Conservation (phyloP, 176 grass and related monocot genomes). For the Carex cristatella region DNA sequence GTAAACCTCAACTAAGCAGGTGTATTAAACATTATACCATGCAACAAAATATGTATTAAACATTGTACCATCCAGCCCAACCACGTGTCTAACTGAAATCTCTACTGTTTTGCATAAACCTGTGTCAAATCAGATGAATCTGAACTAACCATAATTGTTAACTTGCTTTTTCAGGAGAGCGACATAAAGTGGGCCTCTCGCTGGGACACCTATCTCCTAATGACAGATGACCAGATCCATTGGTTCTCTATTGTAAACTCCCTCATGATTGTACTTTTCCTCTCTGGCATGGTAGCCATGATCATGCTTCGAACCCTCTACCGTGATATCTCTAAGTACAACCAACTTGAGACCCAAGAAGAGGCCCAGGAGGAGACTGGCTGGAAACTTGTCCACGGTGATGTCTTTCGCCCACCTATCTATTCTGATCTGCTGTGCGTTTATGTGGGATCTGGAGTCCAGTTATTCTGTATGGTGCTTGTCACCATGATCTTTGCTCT, state of each 20-base stretch:
- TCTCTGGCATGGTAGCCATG: slow-evolving; percentile 92
- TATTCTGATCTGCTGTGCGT: slow-evolving; percentile 60
- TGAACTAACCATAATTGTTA: not conserved
- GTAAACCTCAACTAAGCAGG: not conserved
- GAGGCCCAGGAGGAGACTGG: slow-evolving; percentile 93
- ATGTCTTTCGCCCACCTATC: slow-evolving; percentile 71
- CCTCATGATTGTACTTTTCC: slow-evolving; percentile 87
- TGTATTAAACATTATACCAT: not conserved
- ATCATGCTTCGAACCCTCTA: slow-evolving; percentile 89
- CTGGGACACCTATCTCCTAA: slow-evolving; percentile 95
- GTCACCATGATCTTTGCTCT: slow-evolving; percentile 81
- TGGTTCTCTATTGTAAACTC: slow-evolving; percentile 94
- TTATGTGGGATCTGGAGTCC: slow-evolving; percentile 66
- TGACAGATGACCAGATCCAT: slow-evolving; percentile 87
- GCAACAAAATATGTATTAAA: not conserved
- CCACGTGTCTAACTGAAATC: not conserved
- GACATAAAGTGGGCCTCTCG: slow-evolving; percentile 82
- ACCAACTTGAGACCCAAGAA: slow-evolving; percentile 81
- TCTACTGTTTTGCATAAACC: not conserved
- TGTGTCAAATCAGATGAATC: not conserved
- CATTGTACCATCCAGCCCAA: not conserved
- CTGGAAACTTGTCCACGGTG: slow-evolving; percentile 93
- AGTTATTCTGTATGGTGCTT: slow-evolving; percentile 88
- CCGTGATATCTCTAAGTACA: slow-evolving; percentile 76
- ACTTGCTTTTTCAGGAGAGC: slow-evolving; percentile 51